Conservation (phyloP, 108 stramenopile species). For the Pseudonitzschia multistriata region DNA sequence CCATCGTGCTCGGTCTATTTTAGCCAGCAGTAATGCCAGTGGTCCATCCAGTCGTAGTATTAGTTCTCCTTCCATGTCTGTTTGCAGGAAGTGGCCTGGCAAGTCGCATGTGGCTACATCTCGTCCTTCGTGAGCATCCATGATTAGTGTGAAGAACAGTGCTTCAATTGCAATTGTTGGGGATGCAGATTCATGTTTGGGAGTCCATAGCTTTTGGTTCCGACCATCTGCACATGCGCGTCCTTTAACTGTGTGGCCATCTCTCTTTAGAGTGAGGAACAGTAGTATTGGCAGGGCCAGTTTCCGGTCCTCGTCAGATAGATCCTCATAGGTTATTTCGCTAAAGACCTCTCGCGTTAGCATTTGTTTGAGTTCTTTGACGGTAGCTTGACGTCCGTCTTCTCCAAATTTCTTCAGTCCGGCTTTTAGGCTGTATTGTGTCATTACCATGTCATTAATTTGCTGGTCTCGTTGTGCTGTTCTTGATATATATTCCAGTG, state of each 20-base stretch:
- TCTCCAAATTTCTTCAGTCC: conserved; percentile 38
- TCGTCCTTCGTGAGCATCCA: conserved; percentile 44
- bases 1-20: neutral
- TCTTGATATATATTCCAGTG: too few relatives aligned
- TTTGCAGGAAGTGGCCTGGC: conserved; percentile 48
- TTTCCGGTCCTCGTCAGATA: neutral
- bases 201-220: conserved; percentile 2
- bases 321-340: neutral
- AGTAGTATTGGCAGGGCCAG: conserved; percentile 20
- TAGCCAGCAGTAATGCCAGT: neutral
- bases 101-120: conserved; percentile 38
- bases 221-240: conserved; percentile 35
- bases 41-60: too few relatives aligned
- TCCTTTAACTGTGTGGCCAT: conserved; percentile 30
- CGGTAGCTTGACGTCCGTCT: conserved; percentile 28
- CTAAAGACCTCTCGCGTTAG: neutral
- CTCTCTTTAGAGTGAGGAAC: conserved; percentile 33
- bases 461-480: too few relatives aligned
- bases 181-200: conserved; percentile 3
- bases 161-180: conserved; percentile 15
- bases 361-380: conserved; percentile 36
- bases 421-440: conserved; percentile 11
- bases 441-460: too few relatives aligned
- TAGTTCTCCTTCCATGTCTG: neutral
- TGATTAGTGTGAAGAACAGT: conserved; percentile 34